These are phyloP conservation scores for Collybiopsis confluens DNA, from an alignment of 768 basidiomycete species.

Conservation along the genomic window DNA sequence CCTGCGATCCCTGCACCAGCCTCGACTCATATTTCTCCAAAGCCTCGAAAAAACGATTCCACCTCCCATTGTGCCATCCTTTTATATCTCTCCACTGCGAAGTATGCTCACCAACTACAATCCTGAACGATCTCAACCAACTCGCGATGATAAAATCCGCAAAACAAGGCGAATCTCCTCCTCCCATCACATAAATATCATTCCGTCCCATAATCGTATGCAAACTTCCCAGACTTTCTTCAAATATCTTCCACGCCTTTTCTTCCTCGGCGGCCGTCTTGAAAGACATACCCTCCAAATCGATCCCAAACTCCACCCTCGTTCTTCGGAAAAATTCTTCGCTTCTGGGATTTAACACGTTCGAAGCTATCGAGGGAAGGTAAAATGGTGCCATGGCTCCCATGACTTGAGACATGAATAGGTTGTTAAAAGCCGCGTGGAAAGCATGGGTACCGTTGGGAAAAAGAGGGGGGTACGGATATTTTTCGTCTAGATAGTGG, in stretches of 20 bases:
- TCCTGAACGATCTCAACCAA: slow-evolving; percentile 1
- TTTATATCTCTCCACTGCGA: slow-evolving; percentile 12
- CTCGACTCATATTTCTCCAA: slow-evolving; percentile 11
- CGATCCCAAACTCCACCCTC: slow-evolving; percentile 8
- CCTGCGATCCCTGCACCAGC: too few species aligned
- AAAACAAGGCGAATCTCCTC: slow-evolving; percentile 6
- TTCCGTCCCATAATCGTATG: slow-evolving; percentile 7
- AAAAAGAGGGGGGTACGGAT: slow-evolving; percentile 29
- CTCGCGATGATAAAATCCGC: slow-evolving; percentile 11
- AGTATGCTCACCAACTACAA: slow-evolving; percentile 11
- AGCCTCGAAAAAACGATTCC: slow-evolving; percentile 7
- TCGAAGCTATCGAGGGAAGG: slow-evolving; percentile 2
- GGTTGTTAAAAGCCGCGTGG: slow-evolving; percentile 15
- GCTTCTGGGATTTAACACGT: slow-evolving; percentile 8
- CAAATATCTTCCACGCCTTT: slow-evolving; percentile 8
- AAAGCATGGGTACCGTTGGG: slow-evolving; percentile 25
- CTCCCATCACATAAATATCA: slow-evolving; percentile 7
- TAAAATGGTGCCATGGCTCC: slow-evolving; percentile 18
- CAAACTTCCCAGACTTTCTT: slow-evolving; percentile 6
- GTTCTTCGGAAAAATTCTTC: slow-evolving; percentile 11
- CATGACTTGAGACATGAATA: neutral
- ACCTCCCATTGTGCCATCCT: slow-evolving; percentile 13
- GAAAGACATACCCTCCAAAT: slow-evolving; percentile 2
- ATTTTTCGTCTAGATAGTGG: slow-evolving; percentile 34
- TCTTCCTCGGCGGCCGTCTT: neutral